Base-by-base conservation (phyloP, 805 yeast species). In the Suhomyces sp. region DNA sequence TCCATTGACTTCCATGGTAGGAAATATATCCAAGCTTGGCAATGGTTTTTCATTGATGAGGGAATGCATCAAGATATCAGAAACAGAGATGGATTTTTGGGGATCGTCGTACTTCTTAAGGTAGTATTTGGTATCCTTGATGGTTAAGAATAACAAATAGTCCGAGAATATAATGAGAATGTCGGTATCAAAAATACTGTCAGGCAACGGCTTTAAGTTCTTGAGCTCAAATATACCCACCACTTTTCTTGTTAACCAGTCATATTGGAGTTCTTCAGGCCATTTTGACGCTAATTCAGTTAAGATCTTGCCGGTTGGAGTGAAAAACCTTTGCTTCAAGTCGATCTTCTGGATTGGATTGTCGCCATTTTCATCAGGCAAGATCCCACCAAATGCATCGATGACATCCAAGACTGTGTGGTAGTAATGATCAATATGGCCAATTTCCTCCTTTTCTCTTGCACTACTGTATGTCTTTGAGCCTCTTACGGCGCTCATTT, bases 21-120 rank as follows among this genome's bases (percentile, higher is more conserved):
- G 97, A 15, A 91, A 70, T 27, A 54, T 57, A 0, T 68, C 60
- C 40, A 80, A 75, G 3, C 63, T 58, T 53, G 80, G 70, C 42
- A 93, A 76, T 0, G 96, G 94, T 23, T 85, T 86, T 61, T 90
- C 96, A 65, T 93, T 93, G 29, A 88, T 83, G 64, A 93, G 75
- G 0, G 97, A 90, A 62, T 92, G 96, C 96, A 92, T 90, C 54
- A 93, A 71, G 46, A 90, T 78, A 66, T 91, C 97, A 0, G 96
- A 79, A 12, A 88, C 75, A 2, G 86, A 77, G 2, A 94, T 88
- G 47, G 74, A 77, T 26, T 76, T 62, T 15, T 36, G 44, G 38
- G 51, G 55, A 41, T 57, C 48, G 45, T 59, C 55, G 8, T 60
- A 53, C 38, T 52, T 53, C 23, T 54, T 57, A 17, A 50, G 53